Evolutionary conservation across 495 filamentous ascomycete species (phyloP).

Genomic region (Clavariopsis aquatica): DNA sequence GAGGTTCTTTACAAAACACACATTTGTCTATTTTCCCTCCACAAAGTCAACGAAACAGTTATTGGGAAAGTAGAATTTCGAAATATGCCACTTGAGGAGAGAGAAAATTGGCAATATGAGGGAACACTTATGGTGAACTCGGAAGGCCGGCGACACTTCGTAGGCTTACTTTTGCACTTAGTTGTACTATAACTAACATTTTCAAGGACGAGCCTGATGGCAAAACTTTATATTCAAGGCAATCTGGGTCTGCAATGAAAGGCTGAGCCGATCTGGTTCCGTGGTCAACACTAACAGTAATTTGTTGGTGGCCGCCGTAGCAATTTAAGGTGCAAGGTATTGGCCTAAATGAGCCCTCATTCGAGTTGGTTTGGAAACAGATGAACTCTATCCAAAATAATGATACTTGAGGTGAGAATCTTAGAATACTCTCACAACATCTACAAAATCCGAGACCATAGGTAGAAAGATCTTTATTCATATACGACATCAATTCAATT

Average conservation of each 20-base stretch:
- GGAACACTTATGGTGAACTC: constrained; percentile 8
- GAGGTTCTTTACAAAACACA: constrained; percentile 9
- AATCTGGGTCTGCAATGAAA: neutral
- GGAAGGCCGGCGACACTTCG: constrained; percentile 17
- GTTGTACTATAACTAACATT: neutral
- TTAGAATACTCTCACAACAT: too few relatives aligned
- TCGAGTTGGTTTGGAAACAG: too few relatives aligned
- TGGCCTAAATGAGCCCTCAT: too few relatives aligned
- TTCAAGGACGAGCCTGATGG: constrained; percentile 2
- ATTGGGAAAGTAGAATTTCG: neutral
- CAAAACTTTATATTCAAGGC: neutral
- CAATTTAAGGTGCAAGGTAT: too few relatives aligned
- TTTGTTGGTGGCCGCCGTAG: too few relatives aligned
- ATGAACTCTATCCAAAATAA: too few relatives aligned
- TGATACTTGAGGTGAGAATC: too few relatives aligned
- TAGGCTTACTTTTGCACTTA: constrained; percentile 1
- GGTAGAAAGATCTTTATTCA: too few relatives aligned
- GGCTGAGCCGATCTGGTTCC: too few relatives aligned
- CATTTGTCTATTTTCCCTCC: constrained; percentile 8
- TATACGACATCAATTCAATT: too few relatives aligned
- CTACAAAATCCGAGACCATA: too few relatives aligned
- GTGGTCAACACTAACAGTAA: too few relatives aligned
- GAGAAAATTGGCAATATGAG: constrained; percentile 14
- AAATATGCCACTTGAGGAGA: constrained; percentile 4
- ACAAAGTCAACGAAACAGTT: constrained; percentile 19